phyloP scores from a whole-genome alignment of 1,284 basidiomycete genomes.

The Cryptococcus sp. region DNA sequence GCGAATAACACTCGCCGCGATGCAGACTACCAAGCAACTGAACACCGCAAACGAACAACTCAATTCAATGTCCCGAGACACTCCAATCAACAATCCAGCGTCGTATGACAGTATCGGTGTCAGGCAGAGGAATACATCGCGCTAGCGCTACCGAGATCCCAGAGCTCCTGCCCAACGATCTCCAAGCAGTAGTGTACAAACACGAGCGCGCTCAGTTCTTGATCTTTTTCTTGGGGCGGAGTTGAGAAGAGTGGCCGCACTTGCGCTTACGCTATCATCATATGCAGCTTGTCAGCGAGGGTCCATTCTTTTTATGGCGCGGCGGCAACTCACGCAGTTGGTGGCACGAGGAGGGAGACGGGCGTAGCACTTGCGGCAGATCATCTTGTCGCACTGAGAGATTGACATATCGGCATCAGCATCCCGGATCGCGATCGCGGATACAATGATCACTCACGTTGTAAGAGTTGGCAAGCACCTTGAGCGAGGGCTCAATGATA shows the following conservation, averaged over 20 bases:
- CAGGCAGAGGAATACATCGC: conserved; percentile 20
- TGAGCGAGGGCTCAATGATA: conserved; percentile 98
- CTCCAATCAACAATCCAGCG: too few species aligned
- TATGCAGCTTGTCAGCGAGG: conserved; percentile 1
- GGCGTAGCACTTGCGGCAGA: conserved; percentile 99
- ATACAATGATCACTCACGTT: conserved; percentile 57
- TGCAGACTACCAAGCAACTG: too few species aligned
- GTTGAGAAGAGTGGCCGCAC: conserved; percentile 91
- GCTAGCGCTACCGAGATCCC: conserved; percentile 8
- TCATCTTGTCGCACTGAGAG: conserved; percentile 80
- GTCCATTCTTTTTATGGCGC: background rate
- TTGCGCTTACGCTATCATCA: conserved; percentile 52
- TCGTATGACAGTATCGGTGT: background rate
- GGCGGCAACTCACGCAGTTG: conserved; percentile 87
- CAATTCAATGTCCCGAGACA: too few species aligned
- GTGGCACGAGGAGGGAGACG: conserved; percentile 98
- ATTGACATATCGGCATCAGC: background rate
- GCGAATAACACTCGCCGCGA: too few species aligned
- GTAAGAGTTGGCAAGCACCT: conserved; percentile 94
- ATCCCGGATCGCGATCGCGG: background rate
- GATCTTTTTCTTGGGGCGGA: conserved; percentile 87
- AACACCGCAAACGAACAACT: too few species aligned
- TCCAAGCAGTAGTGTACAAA: conserved; percentile 15
- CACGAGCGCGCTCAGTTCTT: conserved; percentile 63
- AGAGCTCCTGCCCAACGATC: conserved; percentile 2